Evolutionary conservation across 768 basidiomycete genomes (phyloP), one percentile per base, ranked within the genome.

Genomic region (Tubosaeta sp.): DNA sequence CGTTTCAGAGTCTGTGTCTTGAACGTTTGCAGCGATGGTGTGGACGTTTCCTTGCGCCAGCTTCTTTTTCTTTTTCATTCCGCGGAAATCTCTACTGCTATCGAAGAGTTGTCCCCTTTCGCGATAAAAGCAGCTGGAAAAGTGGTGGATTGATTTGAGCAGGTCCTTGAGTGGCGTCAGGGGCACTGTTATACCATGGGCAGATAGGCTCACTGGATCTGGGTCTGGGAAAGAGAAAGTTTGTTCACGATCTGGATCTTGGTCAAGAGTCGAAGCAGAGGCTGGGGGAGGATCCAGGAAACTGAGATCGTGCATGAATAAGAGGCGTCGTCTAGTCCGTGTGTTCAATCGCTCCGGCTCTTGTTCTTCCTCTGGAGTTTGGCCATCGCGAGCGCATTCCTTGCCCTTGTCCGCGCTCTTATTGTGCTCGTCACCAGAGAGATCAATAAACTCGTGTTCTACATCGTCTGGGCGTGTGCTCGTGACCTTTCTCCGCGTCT

Each of bases 81-180:
- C 69, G 12, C 81, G 76, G 52, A 71, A 78, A 36, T 76, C 64
- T 48, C 72, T 74, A 14, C 77, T 70, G 11, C 67, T 71, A 53
- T 87, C 76, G 18, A 73, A 67, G 3, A 89, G 65, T 54, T 87
- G 77, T 0, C 82, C 86, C 48, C 75, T 72, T 55, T 82, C 81
- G 19, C 71, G 70, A 57, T 89, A 91, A 62, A 84, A 84, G 19
- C 65, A 68, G 42, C 74, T 76, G 21, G 79, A 67, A 48, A 77
- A 77, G 56, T 78, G 67, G 53, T 80, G 80, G 35, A 80, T 73
- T 43, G 71, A 71, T 63, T 80, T 80, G 43, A 80, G 55, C 24
- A 81, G 51, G 48, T 81, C 79, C 78, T 81, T 27, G 63, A 47
- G 64, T 69, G 21, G 12, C 18, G 40, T 70, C 31, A 66, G 49